These are phyloP conservation scores for Neurospora sp. DNA, from an alignment of 495 filamentous ascomycete species.

Conservation along the genomic window DNA sequence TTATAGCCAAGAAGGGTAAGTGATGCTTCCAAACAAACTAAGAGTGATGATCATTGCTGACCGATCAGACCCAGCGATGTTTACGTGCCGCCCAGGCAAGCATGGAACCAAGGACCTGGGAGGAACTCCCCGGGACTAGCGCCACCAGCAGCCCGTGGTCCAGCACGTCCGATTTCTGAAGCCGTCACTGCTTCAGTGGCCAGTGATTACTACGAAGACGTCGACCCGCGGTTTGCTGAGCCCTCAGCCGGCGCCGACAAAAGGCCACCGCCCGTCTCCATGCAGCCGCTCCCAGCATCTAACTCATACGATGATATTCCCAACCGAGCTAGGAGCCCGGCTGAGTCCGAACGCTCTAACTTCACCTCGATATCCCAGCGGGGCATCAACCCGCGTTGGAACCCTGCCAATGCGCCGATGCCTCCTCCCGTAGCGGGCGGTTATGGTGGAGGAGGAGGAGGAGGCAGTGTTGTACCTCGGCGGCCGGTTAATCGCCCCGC, in stretches of 20 bases:
- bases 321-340: conserved; percentile 59
- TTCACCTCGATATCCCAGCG: conserved; percentile 83
- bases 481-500: conserved; percentile 36
- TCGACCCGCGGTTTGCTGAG: conserved; percentile 73
- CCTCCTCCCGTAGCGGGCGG: conserved; percentile 23
- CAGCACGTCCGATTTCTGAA: conserved; percentile 19
- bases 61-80: conserved; percentile 24
- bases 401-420: conserved; percentile 30
- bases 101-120: conserved; percentile 39
- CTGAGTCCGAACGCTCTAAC: conserved; percentile 63
- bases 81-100: conserved; percentile 56
- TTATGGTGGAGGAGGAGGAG: background rate
- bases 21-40: background rate
- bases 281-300: conserved; percentile 13
- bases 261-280: conserved; percentile 18
- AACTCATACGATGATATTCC: conserved; percentile 46
- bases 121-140: conserved; percentile 30
- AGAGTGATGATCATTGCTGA: background rate
- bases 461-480: conserved; percentile 11
- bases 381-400: conserved; percentile 78
- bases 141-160: conserved; percentile 21
- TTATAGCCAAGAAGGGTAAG: conserved; percentile 70
- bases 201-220: conserved; percentile 81
- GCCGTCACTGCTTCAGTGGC: conserved; percentile 15
- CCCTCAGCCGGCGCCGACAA: conserved; percentile 17